Percentiles rank a stretch among this genome's conserved stretches.
These are phyloP conservation scores for Dendrobium catenatum DNA, from an alignment of 106 monocot species.

Conservation along the genomic window DNA sequence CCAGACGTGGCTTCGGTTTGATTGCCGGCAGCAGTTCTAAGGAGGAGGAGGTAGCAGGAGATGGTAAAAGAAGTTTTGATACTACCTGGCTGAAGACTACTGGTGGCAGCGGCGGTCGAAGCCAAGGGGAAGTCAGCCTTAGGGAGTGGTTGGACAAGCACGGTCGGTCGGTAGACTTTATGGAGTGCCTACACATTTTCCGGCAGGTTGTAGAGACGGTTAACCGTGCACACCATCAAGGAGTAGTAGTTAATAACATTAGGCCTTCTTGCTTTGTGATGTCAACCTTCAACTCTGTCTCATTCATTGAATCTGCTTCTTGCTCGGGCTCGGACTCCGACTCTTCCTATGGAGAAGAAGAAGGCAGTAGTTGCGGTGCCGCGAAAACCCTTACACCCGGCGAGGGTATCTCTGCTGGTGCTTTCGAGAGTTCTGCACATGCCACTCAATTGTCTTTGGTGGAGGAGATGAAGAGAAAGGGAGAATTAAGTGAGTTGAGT, in stretches of 20 bases:
- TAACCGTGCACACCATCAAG: conserved; percentile 62
- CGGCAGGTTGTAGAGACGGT: conserved; percentile 73
- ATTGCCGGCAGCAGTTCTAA: conserved; percentile 1
- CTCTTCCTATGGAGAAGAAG: conserved; percentile 13
- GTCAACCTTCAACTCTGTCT: conserved; percentile 56
- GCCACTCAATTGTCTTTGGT: neutral
- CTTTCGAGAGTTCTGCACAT: too few relatives aligned
- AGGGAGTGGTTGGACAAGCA: conserved; percentile 80
- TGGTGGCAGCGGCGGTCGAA: neutral
- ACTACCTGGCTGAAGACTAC: neutral
- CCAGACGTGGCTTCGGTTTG: conserved; percentile 4
- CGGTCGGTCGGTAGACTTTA: conserved; percentile 44
- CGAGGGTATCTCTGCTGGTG: neutral
- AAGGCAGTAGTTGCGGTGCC: neutral
- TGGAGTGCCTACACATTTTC: conserved; percentile 80
- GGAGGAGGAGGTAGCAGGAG: conserved; percentile 21
- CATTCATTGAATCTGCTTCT: conserved; percentile 89
- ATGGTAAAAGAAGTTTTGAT: conserved; percentile 7
- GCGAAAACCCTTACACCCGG: neutral
- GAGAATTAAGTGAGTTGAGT: conserved; percentile 1
- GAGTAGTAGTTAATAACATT: conserved; percentile 61
- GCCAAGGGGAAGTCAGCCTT: conserved; percentile 39
- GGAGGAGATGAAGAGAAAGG: neutral
- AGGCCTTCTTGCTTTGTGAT: conserved; percentile 87
- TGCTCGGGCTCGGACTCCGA: conserved; percentile 55